Evolutionary conservation across 345 rosid genomes (phyloP).

Genomic region (Citrus mangshanensis): DNA sequence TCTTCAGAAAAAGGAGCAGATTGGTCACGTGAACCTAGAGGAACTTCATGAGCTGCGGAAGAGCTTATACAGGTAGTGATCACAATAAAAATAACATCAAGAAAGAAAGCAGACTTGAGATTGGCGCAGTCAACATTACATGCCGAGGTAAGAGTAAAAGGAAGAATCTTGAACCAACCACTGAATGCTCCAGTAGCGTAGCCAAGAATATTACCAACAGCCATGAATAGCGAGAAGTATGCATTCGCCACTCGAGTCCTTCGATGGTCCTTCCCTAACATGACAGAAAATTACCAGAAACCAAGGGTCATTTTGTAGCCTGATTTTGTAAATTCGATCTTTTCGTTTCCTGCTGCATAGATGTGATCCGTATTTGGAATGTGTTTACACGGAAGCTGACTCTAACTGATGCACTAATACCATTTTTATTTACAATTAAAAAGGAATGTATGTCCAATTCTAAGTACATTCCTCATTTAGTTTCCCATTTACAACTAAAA

Average conservation of each 20-base stretch:
- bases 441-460: background rate
- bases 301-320: slow-evolving; percentile 12
- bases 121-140: slow-evolving; percentile 83
- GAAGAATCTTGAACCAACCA: slow-evolving; percentile 84
- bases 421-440: background rate
- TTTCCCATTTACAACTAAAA: background rate
- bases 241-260: slow-evolving; percentile 94
- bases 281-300: slow-evolving; percentile 22
- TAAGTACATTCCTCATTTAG: background rate
- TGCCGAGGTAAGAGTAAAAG: slow-evolving; percentile 71
- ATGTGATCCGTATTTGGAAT: background rate
- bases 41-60: slow-evolving; percentile 67
- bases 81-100: slow-evolving; percentile 64
- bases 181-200: slow-evolving; percentile 87
- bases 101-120: slow-evolving; percentile 89
- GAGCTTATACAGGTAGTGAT: slow-evolving; percentile 62
- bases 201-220: slow-evolving; percentile 89
- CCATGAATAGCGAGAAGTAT: slow-evolving; percentile 92
- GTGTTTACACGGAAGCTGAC: background rate
- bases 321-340: background rate
- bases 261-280: slow-evolving; percentile 80
- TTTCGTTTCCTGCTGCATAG: background rate
- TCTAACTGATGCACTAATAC: background rate
- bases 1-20: slow-evolving; percentile 33
- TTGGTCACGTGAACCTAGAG: slow-evolving; percentile 38